A percentile compares a stretch with the other conserved stretches of the same genome.
Conservation (phyloP, 2,329 filamentous ascomycete genomes). For the Trichoderma harzianum region DNA sequence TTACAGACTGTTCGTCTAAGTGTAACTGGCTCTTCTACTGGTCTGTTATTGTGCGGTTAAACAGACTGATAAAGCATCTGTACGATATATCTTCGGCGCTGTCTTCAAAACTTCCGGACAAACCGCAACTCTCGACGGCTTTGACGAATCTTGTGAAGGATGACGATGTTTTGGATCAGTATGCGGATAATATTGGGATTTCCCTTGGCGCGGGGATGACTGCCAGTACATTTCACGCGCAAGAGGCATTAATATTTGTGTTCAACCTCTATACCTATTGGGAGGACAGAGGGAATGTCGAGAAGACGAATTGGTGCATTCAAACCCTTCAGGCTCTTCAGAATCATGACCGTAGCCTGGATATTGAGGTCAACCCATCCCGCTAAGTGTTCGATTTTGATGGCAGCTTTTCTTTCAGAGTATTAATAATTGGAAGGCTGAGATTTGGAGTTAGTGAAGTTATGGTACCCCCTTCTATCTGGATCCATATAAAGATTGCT, state of each 20-base stretch:
- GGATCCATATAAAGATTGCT: neutral
- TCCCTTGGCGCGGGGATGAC: neutral
- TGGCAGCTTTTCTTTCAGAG: neutral
- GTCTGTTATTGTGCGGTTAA: neutral
- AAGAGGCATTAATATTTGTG: neutral
- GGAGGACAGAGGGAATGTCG: neutral
- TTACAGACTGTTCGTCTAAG: neutral
- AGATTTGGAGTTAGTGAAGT: neutral
- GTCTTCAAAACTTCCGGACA: neutral
- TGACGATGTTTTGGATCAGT: neutral
- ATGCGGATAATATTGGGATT: neutral
- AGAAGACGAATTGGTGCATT: neutral
- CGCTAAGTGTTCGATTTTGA: neutral
- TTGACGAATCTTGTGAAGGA: neutral
- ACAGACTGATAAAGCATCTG: neutral
- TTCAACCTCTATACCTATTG: neutral
- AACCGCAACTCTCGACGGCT: neutral
- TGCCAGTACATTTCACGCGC: neutral
- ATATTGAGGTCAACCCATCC: neutral
- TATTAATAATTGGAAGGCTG: neutral
- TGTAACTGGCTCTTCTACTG: neutral
- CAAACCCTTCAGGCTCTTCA: neutral
- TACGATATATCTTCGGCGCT: neutral
- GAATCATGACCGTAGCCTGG: neutral
- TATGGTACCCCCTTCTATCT: neutral